Evolutionary conservation across 768 basidiomycete species (phyloP).

Genomic region (Leccinum longicurvipes): DNA sequence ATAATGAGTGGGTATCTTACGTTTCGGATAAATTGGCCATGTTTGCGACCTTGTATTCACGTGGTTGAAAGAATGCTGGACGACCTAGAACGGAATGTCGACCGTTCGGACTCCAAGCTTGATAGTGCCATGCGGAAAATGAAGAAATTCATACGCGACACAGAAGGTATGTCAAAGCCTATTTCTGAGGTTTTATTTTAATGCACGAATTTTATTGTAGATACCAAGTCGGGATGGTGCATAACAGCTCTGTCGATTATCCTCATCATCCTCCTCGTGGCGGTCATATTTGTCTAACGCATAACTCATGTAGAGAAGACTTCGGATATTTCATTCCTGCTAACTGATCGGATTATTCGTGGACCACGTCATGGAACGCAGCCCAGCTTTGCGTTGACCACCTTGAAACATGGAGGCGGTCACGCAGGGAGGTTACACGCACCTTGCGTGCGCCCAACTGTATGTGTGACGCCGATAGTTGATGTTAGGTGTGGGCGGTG

Average conservation of each 20-base stretch:
- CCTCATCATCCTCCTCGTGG: conserved; percentile 69
- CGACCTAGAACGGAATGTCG: conserved; percentile 73
- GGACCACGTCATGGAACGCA: neutral
- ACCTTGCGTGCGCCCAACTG: neutral
- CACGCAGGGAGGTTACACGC: neutral
- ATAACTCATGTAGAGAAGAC: conserved; percentile 6
- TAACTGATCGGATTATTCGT: conserved; percentile 18
- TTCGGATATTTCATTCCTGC: conserved; percentile 2
- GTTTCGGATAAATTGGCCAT: conserved; percentile 8
- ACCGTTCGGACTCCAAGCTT: conserved; percentile 63
- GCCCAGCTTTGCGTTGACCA: neutral
- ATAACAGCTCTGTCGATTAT: conserved; percentile 82
- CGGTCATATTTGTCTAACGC: conserved; percentile 69
- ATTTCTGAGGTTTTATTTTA: neutral
- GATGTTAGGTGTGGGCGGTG: neutral
- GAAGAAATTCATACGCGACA: conserved; percentile 79
- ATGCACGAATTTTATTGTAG: conserved; percentile 33
- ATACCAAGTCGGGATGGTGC: conserved; percentile 88
- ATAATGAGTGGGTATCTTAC: conserved; percentile 70
- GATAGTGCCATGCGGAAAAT: conserved; percentile 62
- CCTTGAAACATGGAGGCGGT: neutral
- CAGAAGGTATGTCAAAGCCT: conserved; percentile 51
- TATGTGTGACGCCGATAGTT: neutral
- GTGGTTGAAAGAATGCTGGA: conserved; percentile 61
- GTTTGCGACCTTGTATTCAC: neutral